Evolutionary conservation across 306 rosid species (phyloP), one percentile per base, ranked within the genome.

Genomic region (Pueraria montana): DNA sequence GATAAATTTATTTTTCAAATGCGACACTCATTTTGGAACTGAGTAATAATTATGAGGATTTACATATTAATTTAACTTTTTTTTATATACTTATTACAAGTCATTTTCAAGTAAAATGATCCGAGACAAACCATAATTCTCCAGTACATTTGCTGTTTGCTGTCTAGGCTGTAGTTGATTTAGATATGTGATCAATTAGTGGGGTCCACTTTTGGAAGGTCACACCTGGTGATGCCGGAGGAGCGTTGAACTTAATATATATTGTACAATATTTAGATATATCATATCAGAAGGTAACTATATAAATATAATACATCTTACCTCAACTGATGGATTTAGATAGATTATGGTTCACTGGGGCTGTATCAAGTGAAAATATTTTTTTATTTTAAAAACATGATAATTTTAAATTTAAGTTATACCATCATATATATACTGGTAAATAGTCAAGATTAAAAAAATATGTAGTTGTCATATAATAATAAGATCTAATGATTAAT

Each of bases 191-290:
- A 21, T 61, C 27, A 45, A 56, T 74, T 34, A 5, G 65, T 74
- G 81, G 74, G 84, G 84, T 79, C 71, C 84, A 72, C 84, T 72
- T 73, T 65, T 26, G 48, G 56, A 76, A 67, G 34, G 13, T n/a
- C 49, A 65, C 46, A 40, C 55, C 48, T 48, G 50, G 68, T 62
- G 75, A 78, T 62, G 69, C 65, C 34, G 24, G 17, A 64, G 53
- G 65, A 67, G 50, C 36, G 12, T 62, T 59, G 13, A 66, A 18
- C 18, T 68, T 11, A 67, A 1, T 3, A 26, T 45, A 32, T 61
- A 61, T 24, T 30, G 30, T 78, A 23, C 62, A 77, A 53, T 1
- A 27, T 78, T 34, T 26, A 38, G 70, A 78, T 76, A 70, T 24
- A 59, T 78, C 42, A 73, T 48, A 21, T 72, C 53, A 75, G n/a